Evolutionary conservation across 2,329 filamentous ascomycete genomes (phyloP).

Genomic region (Chrysoporthe puriensis): DNA sequence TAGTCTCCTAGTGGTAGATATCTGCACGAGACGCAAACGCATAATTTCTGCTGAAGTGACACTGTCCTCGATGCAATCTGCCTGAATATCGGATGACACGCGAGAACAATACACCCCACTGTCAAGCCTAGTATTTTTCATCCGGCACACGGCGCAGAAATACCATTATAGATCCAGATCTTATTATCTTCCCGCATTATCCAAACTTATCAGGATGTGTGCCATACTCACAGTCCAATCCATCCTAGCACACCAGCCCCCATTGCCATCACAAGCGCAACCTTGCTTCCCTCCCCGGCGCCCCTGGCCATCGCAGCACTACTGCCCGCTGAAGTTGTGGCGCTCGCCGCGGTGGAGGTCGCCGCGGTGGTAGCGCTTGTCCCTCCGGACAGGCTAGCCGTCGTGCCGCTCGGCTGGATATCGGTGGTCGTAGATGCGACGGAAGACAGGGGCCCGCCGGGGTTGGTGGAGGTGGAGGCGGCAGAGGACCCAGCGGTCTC

Average conservation of each 20-base stretch:
- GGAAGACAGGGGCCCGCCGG: slow-evolving; percentile 12
- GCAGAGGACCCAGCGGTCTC: neutral
- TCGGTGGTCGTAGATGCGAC: slow-evolving; percentile 16
- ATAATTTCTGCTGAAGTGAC: neutral
- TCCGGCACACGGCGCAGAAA: neutral
- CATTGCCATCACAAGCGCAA: slow-evolving; percentile 26
- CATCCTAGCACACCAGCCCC: slow-evolving; percentile 24
- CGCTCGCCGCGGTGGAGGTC: slow-evolving; percentile 1
- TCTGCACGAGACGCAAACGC: neutral
- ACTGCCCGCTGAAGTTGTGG: slow-evolving; percentile 7
- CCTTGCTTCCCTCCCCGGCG: slow-evolving; percentile 4
- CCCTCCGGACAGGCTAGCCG: slow-evolving; percentile 10
- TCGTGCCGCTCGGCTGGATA: slow-evolving; percentile 15
- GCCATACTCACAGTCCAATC: slow-evolving; percentile 9
- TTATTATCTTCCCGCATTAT: neutral
- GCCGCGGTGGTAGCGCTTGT: neutral
- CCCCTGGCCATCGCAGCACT: neutral
- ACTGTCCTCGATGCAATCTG: slow-evolving; percentile 1
- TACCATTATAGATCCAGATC: neutral
- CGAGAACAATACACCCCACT: neutral
- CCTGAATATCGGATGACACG: neutral
- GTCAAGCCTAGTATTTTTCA: neutral
- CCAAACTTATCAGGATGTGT: neutral
- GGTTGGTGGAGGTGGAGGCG: neutral
- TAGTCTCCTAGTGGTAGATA: too few species aligned